phyloP scores from a whole-genome alignment of 148 eudicot genomes.

The Simmondsia chinensis region DNA sequence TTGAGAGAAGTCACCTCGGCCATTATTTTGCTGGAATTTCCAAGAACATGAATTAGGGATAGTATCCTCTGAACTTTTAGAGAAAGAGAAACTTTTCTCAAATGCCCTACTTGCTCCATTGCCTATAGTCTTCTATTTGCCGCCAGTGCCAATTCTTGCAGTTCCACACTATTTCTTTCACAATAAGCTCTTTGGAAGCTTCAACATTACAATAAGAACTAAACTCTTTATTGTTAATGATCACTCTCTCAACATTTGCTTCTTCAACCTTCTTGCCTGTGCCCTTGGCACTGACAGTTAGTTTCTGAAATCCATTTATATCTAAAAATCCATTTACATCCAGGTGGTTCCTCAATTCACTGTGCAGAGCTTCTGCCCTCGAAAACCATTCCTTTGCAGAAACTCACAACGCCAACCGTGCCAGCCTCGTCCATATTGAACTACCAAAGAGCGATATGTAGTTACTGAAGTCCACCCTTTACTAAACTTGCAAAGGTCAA shows the following conservation, averaged over 20 bases:
- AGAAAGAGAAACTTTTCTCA: constrained; percentile 42
- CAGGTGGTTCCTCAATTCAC: constrained; percentile 49
- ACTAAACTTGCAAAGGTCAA: constrained; percentile 18
- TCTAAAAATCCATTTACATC: too few species aligned
- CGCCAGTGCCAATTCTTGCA: constrained; percentile 38
- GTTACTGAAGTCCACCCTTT: constrained; percentile 12
- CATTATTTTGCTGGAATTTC: constrained; percentile 42
- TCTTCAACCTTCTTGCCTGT: constrained; percentile 21
- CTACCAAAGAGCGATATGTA: constrained; percentile 9
- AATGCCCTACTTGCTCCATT: constrained; percentile 20
- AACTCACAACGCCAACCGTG: constrained; percentile 54
- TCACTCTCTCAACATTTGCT: constrained; percentile 26
- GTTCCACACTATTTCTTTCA: constrained; percentile 72
- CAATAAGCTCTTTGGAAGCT: constrained; percentile 66
- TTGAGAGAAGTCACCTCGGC: constrained; percentile 26
- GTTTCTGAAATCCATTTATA: constrained; percentile 48
- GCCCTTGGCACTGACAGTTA: constrained; percentile 33
- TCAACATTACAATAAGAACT: constrained; percentile 30
- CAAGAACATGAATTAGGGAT: constrained; percentile 61
- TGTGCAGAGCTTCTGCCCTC: constrained; percentile 79
- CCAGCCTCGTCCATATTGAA: constrained; percentile 48
- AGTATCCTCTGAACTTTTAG: constrained; percentile 41
- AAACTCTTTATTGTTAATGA: constrained; percentile 19
- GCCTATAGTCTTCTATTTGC: constrained; percentile 33
- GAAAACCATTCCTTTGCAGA: constrained; percentile 70